phyloP scores from a whole-genome alignment of 495 filamentous ascomycete species.

The Geoglossum glabrum region DNA sequence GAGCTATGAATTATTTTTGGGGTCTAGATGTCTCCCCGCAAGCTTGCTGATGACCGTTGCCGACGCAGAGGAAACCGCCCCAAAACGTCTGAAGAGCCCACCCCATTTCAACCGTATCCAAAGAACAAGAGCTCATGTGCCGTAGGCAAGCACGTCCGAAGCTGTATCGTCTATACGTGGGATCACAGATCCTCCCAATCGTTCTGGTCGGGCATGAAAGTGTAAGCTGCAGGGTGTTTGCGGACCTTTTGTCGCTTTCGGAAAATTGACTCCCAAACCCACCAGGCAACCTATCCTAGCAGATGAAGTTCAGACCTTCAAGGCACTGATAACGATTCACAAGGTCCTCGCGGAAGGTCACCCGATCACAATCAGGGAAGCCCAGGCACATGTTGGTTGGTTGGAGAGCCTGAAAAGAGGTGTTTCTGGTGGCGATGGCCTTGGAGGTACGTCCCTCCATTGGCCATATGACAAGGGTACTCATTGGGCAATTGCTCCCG shows the following conservation, averaged over 20 bases:
- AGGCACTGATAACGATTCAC: slow-evolving; percentile 79
- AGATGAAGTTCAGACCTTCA: slow-evolving; percentile 89
- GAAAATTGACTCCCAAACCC: neutral
- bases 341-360: slow-evolving; percentile 96
- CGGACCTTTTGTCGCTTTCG: neutral
- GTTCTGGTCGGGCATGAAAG: slow-evolving; percentile 98
- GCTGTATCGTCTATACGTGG: slow-evolving; percentile 98
- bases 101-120: neutral
- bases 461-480: slow-evolving; percentile 1
- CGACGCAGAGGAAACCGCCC: slow-evolving; percentile 65
- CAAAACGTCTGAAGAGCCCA: slow-evolving; percentile 47
- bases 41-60: slow-evolving; percentile 4
- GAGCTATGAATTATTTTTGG: slow-evolving; percentile 11
- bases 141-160: slow-evolving; percentile 83
- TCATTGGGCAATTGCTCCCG: neutral
- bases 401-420: slow-evolving; percentile 81
- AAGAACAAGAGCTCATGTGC: slow-evolving; percentile 11
- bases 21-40: slow-evolving; percentile 3
- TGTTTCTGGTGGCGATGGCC: slow-evolving; percentile 64
- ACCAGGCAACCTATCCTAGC: slow-evolving; percentile 78
- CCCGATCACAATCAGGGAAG: slow-evolving; percentile 67
- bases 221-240: slow-evolving; percentile 32
- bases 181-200: slow-evolving; percentile 92
- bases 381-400: slow-evolving; percentile 75
- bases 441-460: slow-evolving; percentile 38